phyloP scores from a whole-genome alignment of 1,284 basidiomycete genomes.

The Rhodotorula sp. region DNA sequence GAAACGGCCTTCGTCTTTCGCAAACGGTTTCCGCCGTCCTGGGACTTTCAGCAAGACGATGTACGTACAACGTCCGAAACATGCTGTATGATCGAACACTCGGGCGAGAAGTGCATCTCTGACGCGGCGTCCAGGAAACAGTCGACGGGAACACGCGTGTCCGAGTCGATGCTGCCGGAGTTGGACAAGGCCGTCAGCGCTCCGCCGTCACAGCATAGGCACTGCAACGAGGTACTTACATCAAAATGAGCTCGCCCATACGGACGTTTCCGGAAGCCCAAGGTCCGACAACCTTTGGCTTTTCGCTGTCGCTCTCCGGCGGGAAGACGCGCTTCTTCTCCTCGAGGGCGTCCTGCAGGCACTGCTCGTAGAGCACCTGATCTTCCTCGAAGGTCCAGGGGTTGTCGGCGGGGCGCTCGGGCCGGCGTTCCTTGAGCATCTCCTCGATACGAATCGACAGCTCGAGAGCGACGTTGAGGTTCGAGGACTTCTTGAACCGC shows the following conservation, averaged over 20 bases:
- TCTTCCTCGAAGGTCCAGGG: constrained; percentile 46
- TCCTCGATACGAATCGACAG: constrained; percentile 72
- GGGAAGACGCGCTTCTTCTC: constrained; percentile 18
- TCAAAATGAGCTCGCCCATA: constrained; percentile 39
- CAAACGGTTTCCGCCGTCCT: background rate
- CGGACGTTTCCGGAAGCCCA: constrained; percentile 50
- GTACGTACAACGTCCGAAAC: constrained; percentile 56
- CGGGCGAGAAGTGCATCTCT: constrained; percentile 70
- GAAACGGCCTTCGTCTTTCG: too few relatives aligned
- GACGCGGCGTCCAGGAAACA: constrained; percentile 79
- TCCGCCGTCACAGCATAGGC: background rate
- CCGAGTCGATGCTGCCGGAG: constrained; percentile 55
- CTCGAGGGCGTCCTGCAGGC: constrained; percentile 44
- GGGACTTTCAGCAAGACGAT: background rate
- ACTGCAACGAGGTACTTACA: constrained; percentile 3
- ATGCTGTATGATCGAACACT: constrained; percentile 79
- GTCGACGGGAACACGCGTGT: constrained; percentile 82
- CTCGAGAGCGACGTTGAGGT: constrained; percentile 68
- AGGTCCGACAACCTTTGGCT: constrained; percentile 57
- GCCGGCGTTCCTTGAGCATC: constrained; percentile 58
- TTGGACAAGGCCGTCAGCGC: too few relatives aligned
- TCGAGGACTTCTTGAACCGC: constrained; percentile 48
- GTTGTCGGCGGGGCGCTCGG: constrained; percentile 41
- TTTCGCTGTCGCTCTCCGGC: constrained; percentile 46
- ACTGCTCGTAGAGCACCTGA: constrained; percentile 45